Evolutionary conservation across 805 yeast species (phyloP).

Genomic region (Suhomyces kilbournensis): DNA sequence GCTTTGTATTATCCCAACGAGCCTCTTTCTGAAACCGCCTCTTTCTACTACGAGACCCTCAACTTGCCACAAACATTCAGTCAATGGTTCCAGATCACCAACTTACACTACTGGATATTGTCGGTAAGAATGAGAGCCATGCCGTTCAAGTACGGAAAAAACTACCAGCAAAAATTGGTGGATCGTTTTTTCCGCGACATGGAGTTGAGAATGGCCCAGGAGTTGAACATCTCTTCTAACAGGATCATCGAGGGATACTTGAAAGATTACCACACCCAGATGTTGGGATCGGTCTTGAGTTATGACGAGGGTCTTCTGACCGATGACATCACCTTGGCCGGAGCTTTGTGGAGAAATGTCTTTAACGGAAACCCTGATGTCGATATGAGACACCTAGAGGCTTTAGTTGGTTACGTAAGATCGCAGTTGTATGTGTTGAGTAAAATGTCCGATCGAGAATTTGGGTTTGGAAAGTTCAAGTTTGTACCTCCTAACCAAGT

Average conservation of each 20-base stretch:
- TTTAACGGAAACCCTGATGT: slow-evolving; percentile 81
- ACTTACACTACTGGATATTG: slow-evolving; percentile 89
- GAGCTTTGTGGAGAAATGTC: slow-evolving; percentile 85
- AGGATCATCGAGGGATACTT: slow-evolving; percentile 80
- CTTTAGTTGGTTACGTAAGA: slow-evolving; percentile 84
- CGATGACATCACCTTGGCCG: slow-evolving; percentile 73
- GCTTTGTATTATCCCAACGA: slow-evolving; percentile 76
- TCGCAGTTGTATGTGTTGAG: slow-evolving; percentile 85
- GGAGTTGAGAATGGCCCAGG: slow-evolving; percentile 80
- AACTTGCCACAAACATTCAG: slow-evolving; percentile 82
- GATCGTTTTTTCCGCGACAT: slow-evolving; percentile 89
- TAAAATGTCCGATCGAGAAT: slow-evolving; percentile 84
- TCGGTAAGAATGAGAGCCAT: slow-evolving; percentile 94
- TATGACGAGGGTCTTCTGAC: slow-evolving; percentile 89
- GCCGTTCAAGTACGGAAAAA: slow-evolving; percentile 85
- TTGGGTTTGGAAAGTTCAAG: slow-evolving; percentile 83
- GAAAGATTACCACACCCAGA: slow-evolving; percentile 86
- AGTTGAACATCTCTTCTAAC: slow-evolving; percentile 78
- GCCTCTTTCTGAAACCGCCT: slow-evolving; percentile 67
- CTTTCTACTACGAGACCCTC: slow-evolving; percentile 81
- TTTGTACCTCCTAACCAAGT: slow-evolving; percentile 81
- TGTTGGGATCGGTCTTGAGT: slow-evolving; percentile 83
- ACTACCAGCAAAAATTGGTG: slow-evolving; percentile 87
- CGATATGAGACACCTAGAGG: slow-evolving; percentile 81
- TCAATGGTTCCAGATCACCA: slow-evolving; percentile 95